These are phyloP conservation scores for Phialemoniopsis sp. DNA, from an alignment of 2,329 filamentous ascomycete genomes.

Conservation along the genomic window DNA sequence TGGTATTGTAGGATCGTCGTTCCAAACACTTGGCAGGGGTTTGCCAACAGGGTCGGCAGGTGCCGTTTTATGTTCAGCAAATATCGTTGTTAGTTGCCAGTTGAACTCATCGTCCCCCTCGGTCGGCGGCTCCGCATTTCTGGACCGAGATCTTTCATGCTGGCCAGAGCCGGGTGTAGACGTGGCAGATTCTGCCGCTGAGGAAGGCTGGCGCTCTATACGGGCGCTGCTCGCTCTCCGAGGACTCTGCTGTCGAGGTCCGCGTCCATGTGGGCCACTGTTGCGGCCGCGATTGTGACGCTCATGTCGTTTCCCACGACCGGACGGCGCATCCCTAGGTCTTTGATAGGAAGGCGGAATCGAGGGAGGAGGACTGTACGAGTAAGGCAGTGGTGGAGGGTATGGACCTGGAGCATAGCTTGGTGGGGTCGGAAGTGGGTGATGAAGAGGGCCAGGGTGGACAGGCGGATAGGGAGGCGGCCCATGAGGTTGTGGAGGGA, in stretches of 20 bases:
- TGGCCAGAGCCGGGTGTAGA: too few relatives aligned
- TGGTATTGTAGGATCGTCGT: conserved; percentile 40
- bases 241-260: not conserved
- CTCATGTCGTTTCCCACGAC: not conserved
- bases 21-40: conserved; percentile 35
- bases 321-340: too few relatives aligned
- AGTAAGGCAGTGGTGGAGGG: not conserved
- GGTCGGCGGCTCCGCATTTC: not conserved
- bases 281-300: not conserved
- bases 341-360: too few relatives aligned
- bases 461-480: not conserved
- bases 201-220: not conserved
- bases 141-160: too few relatives aligned
- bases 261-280: not conserved
- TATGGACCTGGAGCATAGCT: not conserved
- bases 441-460: not conserved
- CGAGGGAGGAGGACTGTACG: too few relatives aligned
- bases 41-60: conserved; percentile 42
- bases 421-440: not conserved
- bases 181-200: not conserved
- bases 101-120: conserved; percentile 26
- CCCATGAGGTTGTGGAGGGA: conserved; percentile 1
- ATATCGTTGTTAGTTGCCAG: conserved; percentile 34
- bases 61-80: conserved; percentile 27
- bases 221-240: not conserved